A percentile compares a stretch with the other conserved stretches of the same genome.
Conservation (phyloP, 164 flowering plant genomes). For the Liriodendron chinense region DNA sequence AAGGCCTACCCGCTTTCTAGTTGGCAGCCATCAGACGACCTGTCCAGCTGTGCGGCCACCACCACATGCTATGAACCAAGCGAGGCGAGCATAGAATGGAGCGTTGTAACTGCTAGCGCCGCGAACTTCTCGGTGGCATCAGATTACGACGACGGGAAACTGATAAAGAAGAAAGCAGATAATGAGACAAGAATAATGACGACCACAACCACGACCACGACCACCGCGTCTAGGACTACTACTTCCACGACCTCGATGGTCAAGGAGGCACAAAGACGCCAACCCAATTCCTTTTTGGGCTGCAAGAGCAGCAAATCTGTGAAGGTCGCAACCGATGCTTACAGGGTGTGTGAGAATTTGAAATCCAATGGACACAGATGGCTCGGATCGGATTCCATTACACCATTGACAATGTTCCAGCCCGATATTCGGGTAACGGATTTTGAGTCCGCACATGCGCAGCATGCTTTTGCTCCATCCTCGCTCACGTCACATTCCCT, state of each 20-base stretch:
- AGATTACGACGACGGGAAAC: constrained; percentile 30
- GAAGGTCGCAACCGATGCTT: constrained; percentile 34
- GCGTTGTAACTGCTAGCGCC: constrained; percentile 70
- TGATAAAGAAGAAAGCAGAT: not conserved
- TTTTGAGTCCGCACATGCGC: constrained; percentile 18
- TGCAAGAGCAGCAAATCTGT: constrained; percentile 57
- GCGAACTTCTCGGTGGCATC: constrained; percentile 46
- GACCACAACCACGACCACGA: constrained; percentile 11
- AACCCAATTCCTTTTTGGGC: constrained; percentile 31
- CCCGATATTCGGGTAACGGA: constrained; percentile 25
- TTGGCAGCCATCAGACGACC: constrained; percentile 36
- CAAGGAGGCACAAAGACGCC: constrained; percentile 23
- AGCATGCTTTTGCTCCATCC: constrained; percentile 13
- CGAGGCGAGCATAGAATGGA: constrained; percentile 82
- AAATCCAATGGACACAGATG: not conserved
- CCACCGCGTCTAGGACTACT: not conserved
- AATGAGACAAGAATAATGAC: not conserved
- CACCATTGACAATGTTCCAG: constrained; percentile 28
- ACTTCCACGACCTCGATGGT: constrained; percentile 3
- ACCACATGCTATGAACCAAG: constrained; percentile 68
- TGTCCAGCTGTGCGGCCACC: constrained; percentile 26
- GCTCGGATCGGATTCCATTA: constrained; percentile 25
- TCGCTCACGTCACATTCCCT: constrained; percentile 2
- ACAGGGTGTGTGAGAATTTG: constrained; percentile 8
- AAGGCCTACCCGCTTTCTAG: constrained; percentile 33